These are phyloP conservation scores for Asparagopsis taxiformis DNA, from an alignment of 31 red algal genomes.

Conservation along the genomic window DNA sequence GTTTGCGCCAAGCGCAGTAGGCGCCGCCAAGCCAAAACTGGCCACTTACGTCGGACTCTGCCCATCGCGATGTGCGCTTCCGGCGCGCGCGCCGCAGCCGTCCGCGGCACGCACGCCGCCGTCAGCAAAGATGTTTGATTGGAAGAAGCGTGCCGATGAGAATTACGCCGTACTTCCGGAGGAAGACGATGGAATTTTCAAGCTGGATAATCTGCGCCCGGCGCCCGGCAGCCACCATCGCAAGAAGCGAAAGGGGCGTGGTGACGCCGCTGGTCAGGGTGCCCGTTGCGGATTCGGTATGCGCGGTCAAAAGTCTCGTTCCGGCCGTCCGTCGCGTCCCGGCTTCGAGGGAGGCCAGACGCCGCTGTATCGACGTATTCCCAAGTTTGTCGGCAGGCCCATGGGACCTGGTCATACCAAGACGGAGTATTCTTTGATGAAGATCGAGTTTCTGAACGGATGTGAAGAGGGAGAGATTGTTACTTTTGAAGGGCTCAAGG, in stretches of 20 bases:
- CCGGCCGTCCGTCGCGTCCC: slow-evolving; percentile 77
- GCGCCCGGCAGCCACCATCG: slow-evolving; percentile 86
- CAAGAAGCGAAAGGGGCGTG: slow-evolving; percentile 98
- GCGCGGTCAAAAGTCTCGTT: slow-evolving; percentile 97
- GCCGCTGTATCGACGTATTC: slow-evolving; percentile 92
- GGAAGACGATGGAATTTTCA: slow-evolving; percentile 56
- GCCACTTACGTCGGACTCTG: slow-evolving; percentile 55
- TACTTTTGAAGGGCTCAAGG: slow-evolving; percentile 69
- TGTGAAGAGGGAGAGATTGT: slow-evolving; percentile 66
- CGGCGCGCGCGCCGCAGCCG: slow-evolving; percentile 7
- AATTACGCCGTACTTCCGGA: slow-evolving; percentile 28
- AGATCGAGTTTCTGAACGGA: slow-evolving; percentile 81
- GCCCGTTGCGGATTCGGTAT: slow-evolving; percentile 93
- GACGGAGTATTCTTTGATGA: slow-evolving; percentile 88
- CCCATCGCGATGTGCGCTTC: slow-evolving; percentile 33
- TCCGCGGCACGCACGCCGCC: slow-evolving; percentile 19
- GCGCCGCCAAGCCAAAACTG: slow-evolving; percentile 33
- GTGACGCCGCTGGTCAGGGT: slow-evolving; percentile 92
- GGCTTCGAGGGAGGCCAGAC: slow-evolving; percentile 99
- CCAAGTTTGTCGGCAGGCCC: slow-evolving; percentile 96
- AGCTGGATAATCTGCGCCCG: slow-evolving; percentile 69
- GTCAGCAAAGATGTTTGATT: slow-evolving; percentile 86
- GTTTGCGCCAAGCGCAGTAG: slow-evolving; percentile 40
- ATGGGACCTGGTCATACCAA: slow-evolving; percentile 91
- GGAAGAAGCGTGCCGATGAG: slow-evolving; percentile 78